Evolutionary conservation across 495 filamentous ascomycete species (phyloP).

Genomic region (Hypoxylon intermedium): DNA sequence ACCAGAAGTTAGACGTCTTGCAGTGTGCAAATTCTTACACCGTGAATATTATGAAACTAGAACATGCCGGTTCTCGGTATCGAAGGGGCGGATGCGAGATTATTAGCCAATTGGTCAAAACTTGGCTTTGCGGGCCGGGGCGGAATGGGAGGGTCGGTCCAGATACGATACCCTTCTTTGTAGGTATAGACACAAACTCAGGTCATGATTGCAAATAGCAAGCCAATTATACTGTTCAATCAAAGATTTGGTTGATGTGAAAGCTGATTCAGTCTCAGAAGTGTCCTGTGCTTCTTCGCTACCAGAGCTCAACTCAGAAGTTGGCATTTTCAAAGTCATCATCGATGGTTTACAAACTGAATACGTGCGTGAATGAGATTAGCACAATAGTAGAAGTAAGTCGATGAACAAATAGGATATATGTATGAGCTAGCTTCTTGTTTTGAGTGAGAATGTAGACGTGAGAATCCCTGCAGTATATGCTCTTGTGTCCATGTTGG

Average conservation of each 20-base stretch:
- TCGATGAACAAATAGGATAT: no score
- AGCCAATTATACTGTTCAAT: constrained; percentile 27
- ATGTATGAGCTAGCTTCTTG: no score
- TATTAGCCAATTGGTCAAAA: constrained; percentile 10
- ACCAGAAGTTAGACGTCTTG: constrained; percentile 3
- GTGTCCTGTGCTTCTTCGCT: neutral
- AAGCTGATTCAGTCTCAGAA: neutral
- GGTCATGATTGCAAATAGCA: constrained; percentile 37
- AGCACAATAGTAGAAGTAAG: no score
- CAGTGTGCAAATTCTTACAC: constrained; percentile 10
- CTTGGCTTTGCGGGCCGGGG: constrained; percentile 19
- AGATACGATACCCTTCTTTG: constrained; percentile 41
- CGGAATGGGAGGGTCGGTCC: constrained; percentile 23
- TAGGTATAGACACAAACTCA: constrained; percentile 38
- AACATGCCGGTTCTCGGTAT: constrained; percentile 11
- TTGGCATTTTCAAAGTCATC: no score
- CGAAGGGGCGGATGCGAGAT: neutral
- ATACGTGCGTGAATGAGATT: no score
- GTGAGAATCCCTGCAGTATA: no score
- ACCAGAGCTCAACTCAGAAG: no score
- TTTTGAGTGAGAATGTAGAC: no score
- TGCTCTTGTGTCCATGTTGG: no score
- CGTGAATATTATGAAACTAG: constrained; percentile 14
- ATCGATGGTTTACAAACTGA: no score
- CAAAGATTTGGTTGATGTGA: neutral